Conservation (phyloP, 257 asterid species). For the Salvia splendens region DNA sequence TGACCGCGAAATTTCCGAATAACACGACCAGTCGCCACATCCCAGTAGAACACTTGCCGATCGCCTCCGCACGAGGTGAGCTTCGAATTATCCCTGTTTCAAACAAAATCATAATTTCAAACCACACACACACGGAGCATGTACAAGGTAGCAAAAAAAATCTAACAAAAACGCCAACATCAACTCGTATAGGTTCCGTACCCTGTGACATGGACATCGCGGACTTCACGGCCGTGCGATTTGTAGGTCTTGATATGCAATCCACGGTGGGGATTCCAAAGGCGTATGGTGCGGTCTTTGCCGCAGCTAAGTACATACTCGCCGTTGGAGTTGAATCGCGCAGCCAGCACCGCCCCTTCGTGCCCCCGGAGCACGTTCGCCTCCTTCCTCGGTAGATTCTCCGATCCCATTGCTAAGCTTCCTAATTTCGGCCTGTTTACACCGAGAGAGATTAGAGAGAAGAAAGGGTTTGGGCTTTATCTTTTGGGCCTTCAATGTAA, state of each 20-base stretch:
- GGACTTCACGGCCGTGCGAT: conserved; percentile 95
- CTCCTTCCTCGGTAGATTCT: conserved; percentile 61
- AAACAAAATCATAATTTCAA: no score
- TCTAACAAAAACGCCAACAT: not conserved
- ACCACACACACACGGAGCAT: not conserved
- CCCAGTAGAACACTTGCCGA: conserved; percentile 97
- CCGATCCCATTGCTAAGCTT: conserved; percentile 44
- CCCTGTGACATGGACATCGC: conserved; percentile 86
- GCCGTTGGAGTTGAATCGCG: conserved; percentile 86
- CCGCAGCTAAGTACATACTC: conserved; percentile 95
- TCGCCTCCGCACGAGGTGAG: conserved; percentile 91
- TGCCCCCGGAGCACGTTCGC: conserved; percentile 79
- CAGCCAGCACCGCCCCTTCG: conserved; percentile 93
- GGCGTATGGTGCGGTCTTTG: conserved; percentile 89
- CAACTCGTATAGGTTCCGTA: conserved; percentile 26
- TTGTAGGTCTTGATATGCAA: conserved; percentile 87
- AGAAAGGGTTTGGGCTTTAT: not conserved
- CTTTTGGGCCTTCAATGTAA: conserved; percentile 28
- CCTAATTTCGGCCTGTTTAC: not conserved
- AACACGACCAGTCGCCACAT: conserved; percentile 85
- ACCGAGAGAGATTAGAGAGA: not conserved
- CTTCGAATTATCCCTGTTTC: conserved; percentile 82
- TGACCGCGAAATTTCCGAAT: conserved; percentile 95
- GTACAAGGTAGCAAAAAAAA: not conserved
- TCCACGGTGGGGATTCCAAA: conserved; percentile 98